Percentiles rank a stretch among this genome's conserved stretches.
phyloP scores from a whole-genome alignment of 1,284 basidiomycete species.

The Pyrrhoderma lamaoense region DNA sequence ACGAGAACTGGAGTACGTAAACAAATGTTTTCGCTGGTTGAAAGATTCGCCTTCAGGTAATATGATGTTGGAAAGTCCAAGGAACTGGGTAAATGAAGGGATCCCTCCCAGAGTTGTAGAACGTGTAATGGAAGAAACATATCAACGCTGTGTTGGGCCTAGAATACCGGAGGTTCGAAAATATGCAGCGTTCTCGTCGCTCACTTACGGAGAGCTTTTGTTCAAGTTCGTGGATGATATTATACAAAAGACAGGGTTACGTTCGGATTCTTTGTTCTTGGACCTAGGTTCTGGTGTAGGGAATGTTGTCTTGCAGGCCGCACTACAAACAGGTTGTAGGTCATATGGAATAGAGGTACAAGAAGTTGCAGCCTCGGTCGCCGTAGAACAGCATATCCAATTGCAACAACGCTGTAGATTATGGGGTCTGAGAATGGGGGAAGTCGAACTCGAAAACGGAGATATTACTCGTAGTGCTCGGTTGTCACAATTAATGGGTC shows the following conservation, averaged over 20 bases:
- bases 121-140: slow-evolving; percentile 71
- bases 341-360: slow-evolving; percentile 66
- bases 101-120: slow-evolving; percentile 54
- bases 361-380: slow-evolving; percentile 57
- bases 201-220: slow-evolving; percentile 73
- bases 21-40: slow-evolving; percentile 46
- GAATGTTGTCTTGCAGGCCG: slow-evolving; percentile 70
- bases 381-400: slow-evolving; percentile 53
- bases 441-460: slow-evolving; percentile 64
- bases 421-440: slow-evolving; percentile 66
- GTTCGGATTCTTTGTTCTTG: slow-evolving; percentile 54
- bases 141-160: slow-evolving; percentile 71
- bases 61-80: slow-evolving; percentile 38
- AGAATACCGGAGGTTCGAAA: slow-evolving; percentile 53
- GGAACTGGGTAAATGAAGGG: slow-evolving; percentile 40
- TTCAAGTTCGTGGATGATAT: slow-evolving; percentile 62
- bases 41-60: slow-evolving; percentile 56
- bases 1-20: slow-evolving; percentile 50
- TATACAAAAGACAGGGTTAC: slow-evolving; percentile 48
- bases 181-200: slow-evolving; percentile 69
- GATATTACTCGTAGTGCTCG: slow-evolving; percentile 61
- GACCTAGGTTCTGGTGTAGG: slow-evolving; percentile 77
- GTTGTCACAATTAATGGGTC: slow-evolving; percentile 51
- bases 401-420: slow-evolving; percentile 58
- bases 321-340: slow-evolving; percentile 64